Base-by-base conservation (phyloP, 495 filamentous ascomycete genomes). In the Aspergillus bridgeri region DNA sequence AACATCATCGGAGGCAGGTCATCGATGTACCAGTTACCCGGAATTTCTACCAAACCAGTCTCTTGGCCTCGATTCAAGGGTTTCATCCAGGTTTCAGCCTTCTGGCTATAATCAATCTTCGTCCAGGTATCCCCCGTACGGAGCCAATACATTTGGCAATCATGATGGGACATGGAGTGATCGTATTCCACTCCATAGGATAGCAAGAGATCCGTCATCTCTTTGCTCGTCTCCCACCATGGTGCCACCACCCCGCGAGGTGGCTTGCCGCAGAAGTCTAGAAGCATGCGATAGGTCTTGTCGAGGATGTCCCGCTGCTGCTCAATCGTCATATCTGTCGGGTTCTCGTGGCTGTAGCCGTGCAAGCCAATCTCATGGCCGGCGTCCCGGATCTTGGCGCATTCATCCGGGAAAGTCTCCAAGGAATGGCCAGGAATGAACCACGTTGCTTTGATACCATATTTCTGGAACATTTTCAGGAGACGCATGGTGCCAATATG, bases 351-450 rank as follows among this genome's bases (percentile, higher is more conserved):
- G 4, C 79, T 83, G 68, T 93, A 88, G 1, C 86, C 86, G 56
- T 88, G 86, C 0, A 89, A 81, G 6, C 89, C 89, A 61, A 92
- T 91, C 66, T 92, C 89, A 65, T 91, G 89, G 1, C 89, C 89
- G 3, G 81, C 76, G 56, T 92, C 89, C n/a, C 86, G 78, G 25
- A 93, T 79, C 74, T 83, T 79, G 24, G 83, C 82, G 63, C 86
- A 89, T 64, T 91, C 87, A 64, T 89, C 86, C 0, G 88, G 89
- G 65, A 91, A 92, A 15, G 80, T 90, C 58, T 93, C 89, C 17
- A 93, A 80, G 0, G 83, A 86, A 69, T 93, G 89, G 0, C 88
- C 89, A 0, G 89, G 89, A 57, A 93, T 91, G 69, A 93, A 92
- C 86, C 87, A 92, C 6, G 88, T 89, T 13, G 86, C 82, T 70